Evolutionary conservation across 1,139 yeast species (phyloP).

Genomic region (Protomyces inundatus): DNA sequence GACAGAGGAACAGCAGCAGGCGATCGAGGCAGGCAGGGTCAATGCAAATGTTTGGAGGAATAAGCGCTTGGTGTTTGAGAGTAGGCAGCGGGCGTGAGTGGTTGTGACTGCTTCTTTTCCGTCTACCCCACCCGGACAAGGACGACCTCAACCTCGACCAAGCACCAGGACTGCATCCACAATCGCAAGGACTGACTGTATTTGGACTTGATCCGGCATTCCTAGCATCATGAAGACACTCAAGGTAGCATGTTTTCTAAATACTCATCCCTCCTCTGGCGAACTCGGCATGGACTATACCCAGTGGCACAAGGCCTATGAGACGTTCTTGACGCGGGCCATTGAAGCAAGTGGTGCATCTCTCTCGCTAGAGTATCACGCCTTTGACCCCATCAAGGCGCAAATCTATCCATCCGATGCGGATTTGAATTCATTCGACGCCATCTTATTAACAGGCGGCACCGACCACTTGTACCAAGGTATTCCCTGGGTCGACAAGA

Average conservation of each 20-base stretch:
- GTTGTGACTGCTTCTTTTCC: background rate
- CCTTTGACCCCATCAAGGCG: background rate
- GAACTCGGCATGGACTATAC: background rate
- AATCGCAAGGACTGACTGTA: no score
- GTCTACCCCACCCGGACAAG: background rate
- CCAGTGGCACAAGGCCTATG: background rate
- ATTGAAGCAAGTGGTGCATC: background rate
- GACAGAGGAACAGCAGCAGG: slow-evolving; percentile 20
- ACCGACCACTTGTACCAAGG: background rate
- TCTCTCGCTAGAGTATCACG: background rate
- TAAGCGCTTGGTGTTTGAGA: background rate
- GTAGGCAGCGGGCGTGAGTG: background rate
- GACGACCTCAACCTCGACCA: no score
- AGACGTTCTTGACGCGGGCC: background rate
- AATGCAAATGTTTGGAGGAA: background rate
- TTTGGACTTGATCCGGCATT: no score
- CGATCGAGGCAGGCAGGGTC: background rate
- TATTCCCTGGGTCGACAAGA: slow-evolving; percentile 1
- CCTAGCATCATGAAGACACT: background rate
- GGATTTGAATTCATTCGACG: background rate
- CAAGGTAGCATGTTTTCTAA: background rate
- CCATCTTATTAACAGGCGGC: slow-evolving; percentile 3
- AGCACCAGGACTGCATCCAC: no score
- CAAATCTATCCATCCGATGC: background rate
- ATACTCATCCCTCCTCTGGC: background rate